Evolutionary conservation across 2,329 filamentous ascomycete genomes (phyloP).

Genomic region (Fusarium subtropicale): DNA sequence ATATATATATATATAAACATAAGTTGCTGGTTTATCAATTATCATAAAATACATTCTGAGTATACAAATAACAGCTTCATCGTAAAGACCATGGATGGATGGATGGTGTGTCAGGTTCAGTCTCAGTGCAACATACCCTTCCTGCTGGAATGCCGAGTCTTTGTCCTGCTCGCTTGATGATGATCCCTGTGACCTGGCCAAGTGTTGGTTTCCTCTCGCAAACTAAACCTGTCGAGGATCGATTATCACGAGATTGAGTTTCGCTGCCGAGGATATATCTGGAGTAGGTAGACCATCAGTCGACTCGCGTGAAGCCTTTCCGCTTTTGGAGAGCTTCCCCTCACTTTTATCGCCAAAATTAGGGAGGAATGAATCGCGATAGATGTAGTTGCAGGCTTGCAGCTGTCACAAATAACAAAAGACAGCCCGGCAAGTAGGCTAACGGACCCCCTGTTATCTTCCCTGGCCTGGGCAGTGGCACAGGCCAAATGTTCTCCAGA

Average conservation of each 20-base stretch:
- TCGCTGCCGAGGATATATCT: constrained; percentile 23
- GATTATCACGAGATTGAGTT: constrained; percentile 32
- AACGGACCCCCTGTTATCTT: neutral
- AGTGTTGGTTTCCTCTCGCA: constrained; percentile 17
- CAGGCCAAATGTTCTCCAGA: constrained; percentile 20
- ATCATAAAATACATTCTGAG: neutral
- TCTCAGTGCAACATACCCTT: constrained; percentile 9
- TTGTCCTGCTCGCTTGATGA: constrained; percentile 10
- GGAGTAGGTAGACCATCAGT: neutral
- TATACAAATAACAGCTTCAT: neutral
- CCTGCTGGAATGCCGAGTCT: neutral
- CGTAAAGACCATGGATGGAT: neutral
- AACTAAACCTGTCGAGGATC: constrained; percentile 24
- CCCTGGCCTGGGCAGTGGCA: constrained; percentile 21
- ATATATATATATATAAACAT: neutral
- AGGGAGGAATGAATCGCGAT: neutral
- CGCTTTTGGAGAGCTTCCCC: constrained; percentile 35
- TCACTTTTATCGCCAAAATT: constrained; percentile 11
- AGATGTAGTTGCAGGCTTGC: constrained; percentile 4
- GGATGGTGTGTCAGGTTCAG: constrained; percentile 5
- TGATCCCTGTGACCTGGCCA: constrained; percentile 14
- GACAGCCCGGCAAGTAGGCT: neutral
- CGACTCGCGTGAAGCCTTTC: constrained; percentile 15
- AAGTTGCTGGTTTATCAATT: neutral
- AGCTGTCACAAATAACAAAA: constrained; percentile 7